Evolutionary conservation across 106 monocot species (phyloP), one percentile per base, ranked within the genome.

Genomic region (Platanthera guangdongensis): DNA sequence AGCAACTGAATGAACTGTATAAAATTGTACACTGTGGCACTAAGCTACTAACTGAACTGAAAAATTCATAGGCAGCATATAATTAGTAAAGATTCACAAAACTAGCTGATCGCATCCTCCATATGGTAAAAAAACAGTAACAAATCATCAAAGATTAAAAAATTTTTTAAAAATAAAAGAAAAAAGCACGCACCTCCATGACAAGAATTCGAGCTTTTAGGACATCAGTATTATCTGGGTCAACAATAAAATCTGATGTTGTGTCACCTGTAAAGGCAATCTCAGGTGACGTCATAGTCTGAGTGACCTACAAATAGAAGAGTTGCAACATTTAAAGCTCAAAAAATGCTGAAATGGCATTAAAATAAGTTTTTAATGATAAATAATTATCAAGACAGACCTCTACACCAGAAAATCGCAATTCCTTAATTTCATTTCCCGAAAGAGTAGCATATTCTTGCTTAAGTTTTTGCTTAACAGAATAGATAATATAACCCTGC

Each of bases 181-280:
- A 5, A 53, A 72, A 16, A 79, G n/a, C n/a, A 28, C 50, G 25
- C 75, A 97, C 96, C 93, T 97, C 96, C 85, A 93, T 85, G 49
- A 97, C 87, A 76, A 97, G 87, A 89, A 97, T 83, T 15, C 87
- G 88, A 75, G 96, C 83, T 78, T 89, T 86, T 47, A 97, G 75
- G 32, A 79, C 89, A 78, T 97, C 96, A 52, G 77, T 32, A 78
- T 97, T 97, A 50, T 87, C 85, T 32, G 88, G 88, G 75, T 97
- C 96, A 59, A 77, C 50, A 49, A 97, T 78, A 72, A 93, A 97
- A 79, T 96, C 93, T 12, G 96, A 85, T 78, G 80, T 91, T 13
- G 96, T 96, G 72, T 96, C 96, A 64, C 96, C 96, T 0, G 96
- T 97, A 78, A 97, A 93, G 76, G 96, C 96, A 84, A 97, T 85